These are phyloP conservation scores for Arthrinium puccinioides DNA, from an alignment of 2,329 filamentous ascomycete genomes.

Conservation along the genomic window DNA sequence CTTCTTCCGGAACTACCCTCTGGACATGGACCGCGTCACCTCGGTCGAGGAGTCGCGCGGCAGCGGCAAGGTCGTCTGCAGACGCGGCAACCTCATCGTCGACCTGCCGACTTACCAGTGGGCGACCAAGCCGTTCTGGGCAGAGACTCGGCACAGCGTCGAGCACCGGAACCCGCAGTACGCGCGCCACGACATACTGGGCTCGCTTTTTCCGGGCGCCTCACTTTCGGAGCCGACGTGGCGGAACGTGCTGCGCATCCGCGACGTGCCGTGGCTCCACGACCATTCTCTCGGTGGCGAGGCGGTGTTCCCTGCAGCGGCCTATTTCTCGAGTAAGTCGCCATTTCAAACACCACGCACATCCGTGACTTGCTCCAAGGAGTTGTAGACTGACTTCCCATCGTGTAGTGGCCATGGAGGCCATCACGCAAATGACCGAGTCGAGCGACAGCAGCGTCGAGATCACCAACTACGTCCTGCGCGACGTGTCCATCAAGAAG, in stretches of 20 bases:
- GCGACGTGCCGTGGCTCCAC: conserved; percentile 11
- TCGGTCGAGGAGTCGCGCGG: conserved; percentile 3
- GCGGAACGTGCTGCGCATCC: conserved; percentile 13
- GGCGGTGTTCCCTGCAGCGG: conserved; percentile 15
- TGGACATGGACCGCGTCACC: conserved; percentile 16
- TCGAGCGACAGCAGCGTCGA: conserved; percentile 3
- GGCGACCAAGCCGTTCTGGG: conserved; percentile 14
- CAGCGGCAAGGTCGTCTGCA: conserved; percentile 1
- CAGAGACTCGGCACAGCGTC: conserved; percentile 15
- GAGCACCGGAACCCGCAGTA: conserved; percentile 14
- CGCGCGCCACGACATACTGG: conserved; percentile 19
- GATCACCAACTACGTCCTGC: conserved; percentile 15
- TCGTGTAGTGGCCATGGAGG: conserved; percentile 13
- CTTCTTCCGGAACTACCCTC: conserved; percentile 12
- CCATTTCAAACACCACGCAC: no score
- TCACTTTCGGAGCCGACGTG: conserved; percentile 11
- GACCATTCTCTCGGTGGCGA: conserved; percentile 11
- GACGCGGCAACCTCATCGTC: conserved; percentile 12
- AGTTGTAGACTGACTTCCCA: no score
- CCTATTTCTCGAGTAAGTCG: conserved; percentile 9
- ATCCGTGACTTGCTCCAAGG: no score
- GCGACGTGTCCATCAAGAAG: conserved; percentile 20
- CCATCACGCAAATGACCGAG: conserved; percentile 11
- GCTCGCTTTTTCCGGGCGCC: conserved; percentile 8
- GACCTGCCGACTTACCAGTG: conserved; percentile 23